phyloP scores from a whole-genome alignment of 257 asterid genomes.

The Echites panduratus region DNA sequence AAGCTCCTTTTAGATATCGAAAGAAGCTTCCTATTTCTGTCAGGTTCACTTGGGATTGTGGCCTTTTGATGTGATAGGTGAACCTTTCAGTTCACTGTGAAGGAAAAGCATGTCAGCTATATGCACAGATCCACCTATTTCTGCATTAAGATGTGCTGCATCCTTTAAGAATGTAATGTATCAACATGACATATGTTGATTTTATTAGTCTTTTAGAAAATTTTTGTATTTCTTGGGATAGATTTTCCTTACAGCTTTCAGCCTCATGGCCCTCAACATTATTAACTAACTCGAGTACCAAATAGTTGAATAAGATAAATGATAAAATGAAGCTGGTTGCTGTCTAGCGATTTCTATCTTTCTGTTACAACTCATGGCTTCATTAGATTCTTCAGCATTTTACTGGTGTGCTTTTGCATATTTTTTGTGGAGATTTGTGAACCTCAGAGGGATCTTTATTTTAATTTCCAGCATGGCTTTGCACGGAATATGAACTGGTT shows the following conservation, averaged over 20 bases:
- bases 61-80: conserved; percentile 2
- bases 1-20: too few relatives aligned
- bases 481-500: conserved; percentile 90
- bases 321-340: background rate
- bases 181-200: background rate
- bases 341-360: background rate
- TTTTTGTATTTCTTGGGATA: background rate
- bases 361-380: background rate
- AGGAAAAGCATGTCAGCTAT: background rate
- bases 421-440: conserved; percentile 14
- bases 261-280: background rate
- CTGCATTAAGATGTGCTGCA: background rate
- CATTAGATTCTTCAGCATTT: conserved; percentile 1
- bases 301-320: too few relatives aligned
- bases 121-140: background rate
- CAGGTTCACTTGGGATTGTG: background rate
- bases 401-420: conserved; percentile 8
- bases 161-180: background rate
- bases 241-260: background rate
- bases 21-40: too few relatives aligned
- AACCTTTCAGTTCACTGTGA: background rate
- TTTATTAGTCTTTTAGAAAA: background rate
- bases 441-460: conserved; percentile 21
- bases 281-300: background rate
- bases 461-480: conserved; percentile 83